Base-by-base conservation (phyloP, 768 basidiomycete genomes). In the Termitomyces sp. region DNA sequence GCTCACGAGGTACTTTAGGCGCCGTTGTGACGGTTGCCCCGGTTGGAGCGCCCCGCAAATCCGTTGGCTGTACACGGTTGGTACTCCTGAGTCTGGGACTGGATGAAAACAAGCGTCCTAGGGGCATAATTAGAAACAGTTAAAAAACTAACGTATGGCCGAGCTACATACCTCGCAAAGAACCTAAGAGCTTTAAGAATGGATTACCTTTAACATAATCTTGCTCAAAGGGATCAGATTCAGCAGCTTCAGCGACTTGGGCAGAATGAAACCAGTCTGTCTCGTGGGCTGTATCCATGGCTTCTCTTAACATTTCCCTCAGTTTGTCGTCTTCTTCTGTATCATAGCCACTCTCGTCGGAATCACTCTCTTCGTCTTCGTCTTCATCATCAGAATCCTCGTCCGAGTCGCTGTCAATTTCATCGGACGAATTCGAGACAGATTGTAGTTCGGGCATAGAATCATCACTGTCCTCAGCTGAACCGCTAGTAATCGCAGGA, bases 161-260 rank as follows among this genome's bases (percentile, higher is more conserved):
- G 44, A 20, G 41, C 16, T 6, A 61, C 72, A 38, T 56, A 86
- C 91, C 91, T 82, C 86, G 79, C 58, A 93, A 69, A 14, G 88
- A 86, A 38, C 86, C 86, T 62, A 94, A 74, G 38, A 92, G 70
- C 68, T 86, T 91, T 65, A 93, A 69, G 70, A 94, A 92, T 0
- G 90, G 88, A 66, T 93, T 94, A 20, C 79, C 82, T 66, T 86
- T 86, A 55, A 79, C 75, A 55, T 82, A 79, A 26, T 85, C 69
- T 43, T 41, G 52, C 43, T 75, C 68, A 50, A 79, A 77, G 51
- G 80, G 76, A 55, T 83, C 75, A 4, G 79, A 74, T 35, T 59
- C 58, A 7, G 76, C 74, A 16, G 70, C 68, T 14, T 71, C 44
- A 44, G 26, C 69, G 13, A 70, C 70, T 57, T 70, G 62, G 16